These are phyloP conservation scores for Phytophthora cryptogea DNA, from an alignment of 352 stramenopile species.

Conservation along the genomic window DNA sequence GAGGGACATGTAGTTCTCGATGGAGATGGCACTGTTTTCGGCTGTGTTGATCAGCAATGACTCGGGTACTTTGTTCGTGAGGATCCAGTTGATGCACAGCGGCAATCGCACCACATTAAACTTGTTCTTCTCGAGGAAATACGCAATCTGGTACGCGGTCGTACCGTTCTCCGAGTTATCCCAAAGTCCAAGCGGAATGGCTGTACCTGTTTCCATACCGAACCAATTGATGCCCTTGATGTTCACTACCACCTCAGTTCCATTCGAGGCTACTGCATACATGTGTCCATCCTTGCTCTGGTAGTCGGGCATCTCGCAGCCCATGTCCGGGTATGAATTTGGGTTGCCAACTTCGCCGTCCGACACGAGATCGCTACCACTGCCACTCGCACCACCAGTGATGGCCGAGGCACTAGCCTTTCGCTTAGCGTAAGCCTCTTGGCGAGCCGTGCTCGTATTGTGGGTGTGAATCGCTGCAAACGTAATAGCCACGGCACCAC, in stretches of 20 bases:
- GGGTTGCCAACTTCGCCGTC: constrained; percentile 74
- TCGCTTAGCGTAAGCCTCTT: constrained; percentile 31
- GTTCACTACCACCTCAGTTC: constrained; percentile 50
- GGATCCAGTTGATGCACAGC: constrained; percentile 60
- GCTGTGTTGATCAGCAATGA: constrained; percentile 48
- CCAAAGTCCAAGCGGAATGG: constrained; percentile 76
- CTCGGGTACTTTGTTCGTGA: constrained; percentile 63
- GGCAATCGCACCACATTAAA: constrained; percentile 76
- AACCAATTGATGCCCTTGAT: constrained; percentile 88
- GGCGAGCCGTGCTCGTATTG: constrained; percentile 13
- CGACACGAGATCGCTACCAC: constrained; percentile 51
- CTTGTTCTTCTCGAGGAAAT: constrained; percentile 72
- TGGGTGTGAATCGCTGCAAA: constrained; percentile 30
- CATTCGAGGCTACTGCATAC: constrained; percentile 53
- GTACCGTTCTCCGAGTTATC: constrained; percentile 73
- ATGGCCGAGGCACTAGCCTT: constrained; percentile 29
- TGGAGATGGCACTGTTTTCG: constrained; percentile 62
- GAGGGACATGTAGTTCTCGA: constrained; percentile 54
- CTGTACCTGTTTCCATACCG: constrained; percentile 70
- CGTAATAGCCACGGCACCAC: constrained; percentile 33
- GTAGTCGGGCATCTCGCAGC: constrained; percentile 72
- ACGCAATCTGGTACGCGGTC: constrained; percentile 74
- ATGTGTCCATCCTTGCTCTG: constrained; percentile 71
- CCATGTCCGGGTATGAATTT: constrained; percentile 67
- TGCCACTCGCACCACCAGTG: constrained; percentile 23